These are phyloP conservation scores for Ganoderma sinense DNA, from an alignment of 1,284 basidiomycete species.

Conservation along the genomic window DNA sequence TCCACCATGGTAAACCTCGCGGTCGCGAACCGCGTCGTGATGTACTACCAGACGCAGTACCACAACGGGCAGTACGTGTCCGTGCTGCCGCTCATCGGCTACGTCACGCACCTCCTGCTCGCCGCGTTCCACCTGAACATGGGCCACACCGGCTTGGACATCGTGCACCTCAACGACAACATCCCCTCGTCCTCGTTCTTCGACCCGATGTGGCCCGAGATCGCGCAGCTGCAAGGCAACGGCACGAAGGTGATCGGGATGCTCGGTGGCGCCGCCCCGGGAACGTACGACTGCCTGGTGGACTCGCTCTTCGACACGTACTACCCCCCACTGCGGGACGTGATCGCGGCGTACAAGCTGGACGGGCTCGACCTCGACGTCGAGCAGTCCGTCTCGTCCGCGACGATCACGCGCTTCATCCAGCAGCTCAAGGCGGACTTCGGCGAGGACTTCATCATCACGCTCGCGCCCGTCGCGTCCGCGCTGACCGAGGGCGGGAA, in stretches of 20 bases:
- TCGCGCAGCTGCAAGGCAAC: constrained; percentile 22
- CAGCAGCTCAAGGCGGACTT: constrained; percentile 18
- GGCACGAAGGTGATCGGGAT: constrained; percentile 21
- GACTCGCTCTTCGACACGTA: constrained; percentile 21
- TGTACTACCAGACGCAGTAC: constrained; percentile 26
- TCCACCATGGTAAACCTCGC: constrained; percentile 15
- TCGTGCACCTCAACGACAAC: constrained; percentile 22
- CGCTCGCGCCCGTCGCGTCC: constrained; percentile 23
- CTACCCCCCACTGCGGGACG: constrained; percentile 18
- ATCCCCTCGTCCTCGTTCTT: constrained; percentile 12
- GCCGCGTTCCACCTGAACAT: constrained; percentile 24
- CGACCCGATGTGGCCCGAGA: constrained; percentile 23
- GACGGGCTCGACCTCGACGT: constrained; percentile 24
- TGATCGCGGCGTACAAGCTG: constrained; percentile 18
- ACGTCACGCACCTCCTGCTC: constrained; percentile 23
- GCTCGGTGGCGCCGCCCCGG: constrained; percentile 21
- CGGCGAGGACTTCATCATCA: constrained; percentile 22
- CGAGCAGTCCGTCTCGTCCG: constrained; percentile 20
- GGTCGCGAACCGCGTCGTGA: constrained; percentile 21
- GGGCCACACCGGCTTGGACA: constrained; percentile 21
- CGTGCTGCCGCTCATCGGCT: constrained; percentile 21
- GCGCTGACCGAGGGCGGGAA: constrained; percentile 25
- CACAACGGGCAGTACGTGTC: constrained; percentile 18
- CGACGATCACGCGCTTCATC: constrained; percentile 17
- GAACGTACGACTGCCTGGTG: constrained; percentile 20